Conservation (phyloP, 345 rosid genomes). For the Syzygium grande region DNA sequence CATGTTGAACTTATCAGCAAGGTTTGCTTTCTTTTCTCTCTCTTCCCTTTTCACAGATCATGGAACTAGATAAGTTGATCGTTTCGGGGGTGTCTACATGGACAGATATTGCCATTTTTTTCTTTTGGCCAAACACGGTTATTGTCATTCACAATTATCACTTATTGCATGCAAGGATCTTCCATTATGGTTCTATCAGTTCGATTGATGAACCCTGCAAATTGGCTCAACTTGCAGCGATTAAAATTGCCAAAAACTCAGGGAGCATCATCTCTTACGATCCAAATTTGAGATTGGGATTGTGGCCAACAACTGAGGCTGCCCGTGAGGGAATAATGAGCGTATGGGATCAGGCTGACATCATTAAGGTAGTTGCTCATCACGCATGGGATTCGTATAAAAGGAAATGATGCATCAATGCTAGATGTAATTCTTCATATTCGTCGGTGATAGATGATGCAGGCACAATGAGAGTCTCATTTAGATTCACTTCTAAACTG, state of each 20-base stretch:
- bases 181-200: conserved; percentile 95
- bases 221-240: conserved; percentile 84
- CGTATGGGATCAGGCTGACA: conserved; percentile 82
- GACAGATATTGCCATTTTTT: background rate
- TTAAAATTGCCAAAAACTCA: conserved; percentile 57
- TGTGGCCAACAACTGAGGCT: conserved; percentile 86
- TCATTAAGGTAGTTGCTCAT: conserved; percentile 67
- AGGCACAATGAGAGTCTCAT: background rate
- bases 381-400: background rate
- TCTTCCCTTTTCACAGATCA: background rate
- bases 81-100: background rate
- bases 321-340: conserved; percentile 78
- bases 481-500: background rate
- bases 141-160: background rate
- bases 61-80: background rate
- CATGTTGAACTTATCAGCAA: conserved; percentile 52
- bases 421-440: background rate
- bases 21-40: conserved; percentile 24
- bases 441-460: background rate
- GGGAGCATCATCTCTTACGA: conserved; percentile 90
- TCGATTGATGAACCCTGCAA: conserved; percentile 89
- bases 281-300: conserved; percentile 85
- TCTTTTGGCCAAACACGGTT: background rate
- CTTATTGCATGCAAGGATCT: conserved; percentile 60
- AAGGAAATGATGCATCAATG: background rate